phyloP scores from a whole-genome alignment of 108 stramenopile genomes.

The Skeletonema menzelii region DNA sequence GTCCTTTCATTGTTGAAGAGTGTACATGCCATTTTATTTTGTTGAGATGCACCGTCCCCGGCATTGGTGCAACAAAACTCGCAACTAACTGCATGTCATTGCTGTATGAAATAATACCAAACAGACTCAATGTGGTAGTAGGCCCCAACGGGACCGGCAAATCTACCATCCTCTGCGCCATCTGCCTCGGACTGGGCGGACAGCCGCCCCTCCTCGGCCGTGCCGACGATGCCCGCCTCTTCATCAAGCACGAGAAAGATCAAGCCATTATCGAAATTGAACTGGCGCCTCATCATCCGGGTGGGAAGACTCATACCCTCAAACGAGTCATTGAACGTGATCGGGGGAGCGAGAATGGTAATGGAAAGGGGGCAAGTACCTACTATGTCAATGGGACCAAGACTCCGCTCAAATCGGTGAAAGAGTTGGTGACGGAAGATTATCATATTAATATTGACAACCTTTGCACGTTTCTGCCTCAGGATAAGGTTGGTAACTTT shows the following conservation, averaged over 20 bases:
- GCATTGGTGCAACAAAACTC: slow-evolving; percentile 4
- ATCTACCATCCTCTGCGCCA: slow-evolving; percentile 92
- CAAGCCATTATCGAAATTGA: slow-evolving; percentile 85
- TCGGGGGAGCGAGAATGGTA: slow-evolving; percentile 40
- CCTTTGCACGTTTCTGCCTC: slow-evolving; percentile 95
- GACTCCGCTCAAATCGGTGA: slow-evolving; percentile 53
- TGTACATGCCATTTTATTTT: neutral
- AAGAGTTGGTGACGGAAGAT: slow-evolving; percentile 53
- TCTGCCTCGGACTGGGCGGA: slow-evolving; percentile 93
- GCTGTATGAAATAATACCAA: no score
- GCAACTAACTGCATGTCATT: neutral
- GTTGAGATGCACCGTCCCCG: neutral
- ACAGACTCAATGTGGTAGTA: slow-evolving; percentile 88
- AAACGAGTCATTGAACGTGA: slow-evolving; percentile 52
- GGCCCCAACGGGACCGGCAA: slow-evolving; percentile 97
- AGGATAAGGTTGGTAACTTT: slow-evolving; percentile 93
- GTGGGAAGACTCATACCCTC: slow-evolving; percentile 28
- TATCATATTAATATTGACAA: slow-evolving; percentile 91
- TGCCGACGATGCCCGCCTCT: slow-evolving; percentile 81
- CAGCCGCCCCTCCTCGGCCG: slow-evolving; percentile 85
- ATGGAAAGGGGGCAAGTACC: slow-evolving; percentile 35
- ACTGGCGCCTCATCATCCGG: slow-evolving; percentile 44
- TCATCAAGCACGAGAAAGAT: slow-evolving; percentile 86
- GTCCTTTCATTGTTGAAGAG: neutral
- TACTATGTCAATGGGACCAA: slow-evolving; percentile 59